A percentile compares a stretch with the other conserved stretches of the same genome.
These are phyloP conservation scores for Melanopsichium pennsylvanicum DNA, from an alignment of 1,284 basidiomycete species.

Conservation along the genomic window DNA sequence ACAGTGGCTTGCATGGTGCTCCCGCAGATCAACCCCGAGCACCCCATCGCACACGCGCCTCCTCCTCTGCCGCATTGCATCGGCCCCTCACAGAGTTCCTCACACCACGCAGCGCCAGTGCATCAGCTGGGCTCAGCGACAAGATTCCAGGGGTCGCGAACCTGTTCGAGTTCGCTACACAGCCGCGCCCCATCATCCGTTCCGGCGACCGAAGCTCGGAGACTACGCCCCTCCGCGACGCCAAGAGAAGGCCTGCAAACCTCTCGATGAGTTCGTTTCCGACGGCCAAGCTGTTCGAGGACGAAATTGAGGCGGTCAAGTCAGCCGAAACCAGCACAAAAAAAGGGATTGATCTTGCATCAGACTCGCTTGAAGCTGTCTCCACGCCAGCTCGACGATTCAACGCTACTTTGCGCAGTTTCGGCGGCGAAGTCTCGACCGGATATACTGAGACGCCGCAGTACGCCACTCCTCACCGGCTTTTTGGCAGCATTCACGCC, in stretches of 20 bases:
- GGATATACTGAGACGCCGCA: conserved; percentile 19
- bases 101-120: conserved; percentile 47
- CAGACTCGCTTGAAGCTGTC: conserved; percentile 9
- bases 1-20: not conserved
- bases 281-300: conserved; percentile 43
- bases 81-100: conserved; percentile 42
- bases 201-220: conserved; percentile 19
- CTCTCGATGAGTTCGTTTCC: conserved; percentile 35
- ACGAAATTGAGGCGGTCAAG: conserved; percentile 35
- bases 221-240: conserved; percentile 26
- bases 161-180: conserved; percentile 50
- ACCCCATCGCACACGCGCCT: conserved; percentile 32
- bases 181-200: conserved; percentile 38
- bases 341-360: not conserved
- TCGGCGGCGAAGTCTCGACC: conserved; percentile 4
- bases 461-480: conserved; percentile 22
- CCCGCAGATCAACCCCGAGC: conserved; percentile 13
- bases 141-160: conserved; percentile 45
- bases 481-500: conserved; percentile 24
- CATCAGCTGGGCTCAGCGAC: conserved; percentile 40
- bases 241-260: conserved; percentile 33
- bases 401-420: conserved; percentile 2
- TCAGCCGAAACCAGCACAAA: not conserved
- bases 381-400: conserved; percentile 29
- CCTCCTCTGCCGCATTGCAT: conserved; percentile 39